Percentiles rank a stretch among this genome's conserved stretches.
These are phyloP conservation scores for Penicillium fuscoglaucum DNA, from an alignment of 2,329 filamentous ascomycete species.

Conservation along the genomic window DNA sequence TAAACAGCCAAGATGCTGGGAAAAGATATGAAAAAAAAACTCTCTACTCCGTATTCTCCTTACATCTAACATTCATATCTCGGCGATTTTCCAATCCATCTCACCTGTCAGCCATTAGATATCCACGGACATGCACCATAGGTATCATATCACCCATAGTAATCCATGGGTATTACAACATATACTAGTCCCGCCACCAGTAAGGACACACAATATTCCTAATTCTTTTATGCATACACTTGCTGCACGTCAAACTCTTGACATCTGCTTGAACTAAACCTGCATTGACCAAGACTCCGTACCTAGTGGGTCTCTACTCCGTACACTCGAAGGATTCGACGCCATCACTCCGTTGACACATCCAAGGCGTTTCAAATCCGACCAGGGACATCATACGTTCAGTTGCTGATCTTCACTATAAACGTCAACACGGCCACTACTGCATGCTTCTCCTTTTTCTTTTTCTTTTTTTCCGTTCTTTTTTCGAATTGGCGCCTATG, in stretches of 20 bases:
- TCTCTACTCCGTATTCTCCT: neutral
- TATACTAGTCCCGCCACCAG: neutral
- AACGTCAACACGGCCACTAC: neutral
- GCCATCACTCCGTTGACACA: neutral
- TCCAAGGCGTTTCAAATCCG: slow-evolving; percentile 1
- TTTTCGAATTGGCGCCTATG: neutral
- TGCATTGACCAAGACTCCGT: neutral
- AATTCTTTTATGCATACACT: neutral
- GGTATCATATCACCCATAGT: neutral
- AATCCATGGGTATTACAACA: neutral
- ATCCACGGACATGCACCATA: too few species aligned
- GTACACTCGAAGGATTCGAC: neutral
- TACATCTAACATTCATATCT: neutral
- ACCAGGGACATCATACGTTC: neutral
- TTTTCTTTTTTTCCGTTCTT: neutral
- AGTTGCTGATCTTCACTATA: slow-evolving; percentile 1
- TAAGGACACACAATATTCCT: slow-evolving; percentile 13
- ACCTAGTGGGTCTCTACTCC: neutral
- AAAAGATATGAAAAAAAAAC: neutral
- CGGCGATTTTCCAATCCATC: neutral
- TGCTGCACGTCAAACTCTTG: slow-evolving; percentile 1
- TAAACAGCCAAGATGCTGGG: neutral
- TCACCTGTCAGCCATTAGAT: neutral
- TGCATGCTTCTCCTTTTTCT: neutral
- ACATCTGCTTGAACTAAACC: neutral